These are phyloP conservation scores for Prunella vulgaris DNA, from an alignment of 257 asterid species.

Conservation along the genomic window DNA sequence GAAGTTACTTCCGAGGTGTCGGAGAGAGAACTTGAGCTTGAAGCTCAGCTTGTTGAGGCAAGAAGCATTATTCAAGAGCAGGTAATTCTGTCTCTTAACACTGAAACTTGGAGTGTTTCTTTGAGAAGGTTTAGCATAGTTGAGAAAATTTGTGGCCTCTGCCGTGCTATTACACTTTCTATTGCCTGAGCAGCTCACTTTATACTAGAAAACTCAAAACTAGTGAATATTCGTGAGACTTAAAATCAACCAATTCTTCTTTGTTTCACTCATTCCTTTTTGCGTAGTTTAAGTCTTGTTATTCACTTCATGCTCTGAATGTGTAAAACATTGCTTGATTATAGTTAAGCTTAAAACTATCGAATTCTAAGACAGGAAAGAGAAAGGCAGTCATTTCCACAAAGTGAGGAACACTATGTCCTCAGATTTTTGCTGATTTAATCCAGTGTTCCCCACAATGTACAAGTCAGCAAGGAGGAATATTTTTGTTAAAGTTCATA, in stretches of 20 bases:
- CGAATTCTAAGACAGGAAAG: background rate
- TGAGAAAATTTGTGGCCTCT: background rate
- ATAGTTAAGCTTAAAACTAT: background rate
- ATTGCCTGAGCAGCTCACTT: background rate
- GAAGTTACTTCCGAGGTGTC: conserved; percentile 84
- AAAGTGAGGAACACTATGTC: background rate
- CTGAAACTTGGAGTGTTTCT: conserved; percentile 18
- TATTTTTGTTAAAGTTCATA: background rate
- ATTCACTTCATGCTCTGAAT: background rate
- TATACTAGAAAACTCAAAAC: background rate
- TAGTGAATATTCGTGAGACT: background rate
- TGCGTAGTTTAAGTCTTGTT: background rate
- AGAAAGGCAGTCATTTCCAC: background rate
- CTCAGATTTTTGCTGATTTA: background rate
- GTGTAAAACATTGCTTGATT: background rate
- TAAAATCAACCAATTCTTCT: background rate
- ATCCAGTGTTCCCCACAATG: background rate
- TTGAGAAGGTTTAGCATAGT: background rate
- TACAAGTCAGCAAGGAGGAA: background rate
- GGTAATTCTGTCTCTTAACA: conserved; percentile 47
- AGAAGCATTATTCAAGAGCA: conserved; percentile 98
- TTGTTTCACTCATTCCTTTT: background rate
- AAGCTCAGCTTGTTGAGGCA: conserved; percentile 99
- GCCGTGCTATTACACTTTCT: background rate
- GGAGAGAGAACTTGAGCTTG: conserved; percentile 98